Evolutionary conservation across 495 filamentous ascomycete genomes (phyloP).

Genomic region (Penicillium bovifimosum): DNA sequence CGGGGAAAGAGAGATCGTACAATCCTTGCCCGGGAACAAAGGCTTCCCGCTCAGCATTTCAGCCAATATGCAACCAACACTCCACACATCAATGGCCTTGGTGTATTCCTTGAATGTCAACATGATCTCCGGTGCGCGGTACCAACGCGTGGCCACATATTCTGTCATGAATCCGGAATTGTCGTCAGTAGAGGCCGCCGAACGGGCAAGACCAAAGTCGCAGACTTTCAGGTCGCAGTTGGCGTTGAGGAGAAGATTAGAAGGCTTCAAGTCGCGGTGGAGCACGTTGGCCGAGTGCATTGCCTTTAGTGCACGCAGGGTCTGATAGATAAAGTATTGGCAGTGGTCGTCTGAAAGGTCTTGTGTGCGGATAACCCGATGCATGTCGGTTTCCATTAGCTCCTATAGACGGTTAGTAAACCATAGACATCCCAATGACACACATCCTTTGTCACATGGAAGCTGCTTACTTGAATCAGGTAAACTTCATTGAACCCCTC

Average conservation of each 20-base stretch:
- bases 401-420: slow-evolving; percentile 50
- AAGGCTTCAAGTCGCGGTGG: slow-evolving; percentile 95
- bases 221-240: slow-evolving; percentile 99
- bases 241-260: slow-evolving; percentile 93
- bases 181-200: slow-evolving; percentile 88
- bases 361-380: slow-evolving; percentile 97
- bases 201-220: slow-evolving; percentile 94
- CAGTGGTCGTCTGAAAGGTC: slow-evolving; percentile 98
- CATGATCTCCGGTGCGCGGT: slow-evolving; percentile 99
- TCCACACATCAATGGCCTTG: slow-evolving; percentile 99
- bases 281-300: slow-evolving; percentile 99
- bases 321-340: slow-evolving; percentile 99
- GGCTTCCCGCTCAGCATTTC: slow-evolving; percentile 99
- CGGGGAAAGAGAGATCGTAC: slow-evolving; percentile 48
- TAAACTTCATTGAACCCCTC: slow-evolving; percentile 98
- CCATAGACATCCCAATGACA: neutral
- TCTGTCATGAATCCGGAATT: slow-evolving; percentile 99
- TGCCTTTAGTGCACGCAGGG: slow-evolving; percentile 92
- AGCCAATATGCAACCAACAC: slow-evolving; percentile 97
- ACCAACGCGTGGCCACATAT: slow-evolving; percentile 99
- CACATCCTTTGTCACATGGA: neutral
- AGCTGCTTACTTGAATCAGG: slow-evolving; percentile 79
- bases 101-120: slow-evolving; percentile 99
- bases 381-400: slow-evolving; percentile 99
- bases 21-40: slow-evolving; percentile 97